Percentiles rank a stretch among this genome's conserved stretches.
Evolutionary conservation across 805 yeast species (phyloP).

Genomic region (Dipodascopsis tothii): DNA sequence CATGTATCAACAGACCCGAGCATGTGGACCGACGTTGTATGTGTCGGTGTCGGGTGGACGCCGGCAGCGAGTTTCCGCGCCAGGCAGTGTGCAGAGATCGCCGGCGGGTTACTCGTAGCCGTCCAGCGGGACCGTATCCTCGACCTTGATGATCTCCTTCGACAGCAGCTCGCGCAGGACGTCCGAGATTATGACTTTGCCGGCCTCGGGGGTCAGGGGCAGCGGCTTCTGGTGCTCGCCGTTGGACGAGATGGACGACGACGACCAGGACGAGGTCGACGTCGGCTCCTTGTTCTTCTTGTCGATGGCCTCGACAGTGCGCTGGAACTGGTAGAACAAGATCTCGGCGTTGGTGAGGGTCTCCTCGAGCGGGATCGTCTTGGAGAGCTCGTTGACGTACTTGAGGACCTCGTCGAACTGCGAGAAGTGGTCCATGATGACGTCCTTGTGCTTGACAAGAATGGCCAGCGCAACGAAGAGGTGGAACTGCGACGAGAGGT

Average conservation of each 20-base stretch:
- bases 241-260: not conserved
- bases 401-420: slow-evolving; percentile 87
- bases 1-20: too few relatives aligned
- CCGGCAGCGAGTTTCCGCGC: not conserved
- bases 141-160: slow-evolving; percentile 54
- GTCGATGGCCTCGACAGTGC: slow-evolving; percentile 74
- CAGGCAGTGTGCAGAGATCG: not conserved
- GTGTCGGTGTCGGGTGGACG: too few relatives aligned
- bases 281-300: slow-evolving; percentile 18
- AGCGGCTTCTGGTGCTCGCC: slow-evolving; percentile 11
- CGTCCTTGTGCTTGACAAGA: slow-evolving; percentile 76
- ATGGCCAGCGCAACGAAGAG: slow-evolving; percentile 81
- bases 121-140: slow-evolving; percentile 38
- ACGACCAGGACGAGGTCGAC: slow-evolving; percentile 1
- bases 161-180: slow-evolving; percentile 51
- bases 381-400: slow-evolving; percentile 83
- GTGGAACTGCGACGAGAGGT: slow-evolving; percentile 77
- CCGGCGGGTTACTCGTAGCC: slow-evolving; percentile 17
- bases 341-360: slow-evolving; percentile 77
- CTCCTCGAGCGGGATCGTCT: slow-evolving; percentile 66
- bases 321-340: slow-evolving; percentile 68
- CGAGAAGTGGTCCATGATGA: slow-evolving; percentile 62
- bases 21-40: too few relatives aligned
- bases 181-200: slow-evolving; percentile 18
- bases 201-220: slow-evolving; percentile 22